These are phyloP conservation scores for Geotrichum bryndzae DNA, from an alignment of 1,139 yeast genomes.

Conservation along the genomic window DNA sequence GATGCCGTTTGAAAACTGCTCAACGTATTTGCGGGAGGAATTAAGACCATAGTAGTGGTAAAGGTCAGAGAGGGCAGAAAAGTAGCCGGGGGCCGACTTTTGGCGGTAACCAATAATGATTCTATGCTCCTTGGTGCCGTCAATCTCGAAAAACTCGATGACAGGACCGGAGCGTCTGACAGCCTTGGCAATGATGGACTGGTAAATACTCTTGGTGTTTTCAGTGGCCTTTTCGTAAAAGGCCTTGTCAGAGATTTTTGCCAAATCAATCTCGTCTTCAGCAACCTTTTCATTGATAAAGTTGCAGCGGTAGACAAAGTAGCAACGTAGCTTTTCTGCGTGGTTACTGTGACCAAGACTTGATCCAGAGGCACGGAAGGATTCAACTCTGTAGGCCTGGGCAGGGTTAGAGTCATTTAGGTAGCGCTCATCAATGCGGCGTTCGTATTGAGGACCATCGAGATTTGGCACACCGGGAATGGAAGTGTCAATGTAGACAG, in stretches of 20 bases:
- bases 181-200: constrained; percentile 66
- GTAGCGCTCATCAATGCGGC: constrained; percentile 73
- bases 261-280: constrained; percentile 46
- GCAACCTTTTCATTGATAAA: constrained; percentile 42
- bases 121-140: constrained; percentile 72
- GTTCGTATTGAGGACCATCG: constrained; percentile 39
- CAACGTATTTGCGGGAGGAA: constrained; percentile 86
- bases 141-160: constrained; percentile 77
- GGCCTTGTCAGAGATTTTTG: constrained; percentile 69
- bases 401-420: constrained; percentile 53
- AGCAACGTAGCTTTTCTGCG: constrained; percentile 60
- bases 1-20: constrained; percentile 85
- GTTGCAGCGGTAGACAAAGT: constrained; percentile 77
- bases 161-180: constrained; percentile 83
- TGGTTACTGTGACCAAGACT: constrained; percentile 6
- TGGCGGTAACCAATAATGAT: constrained; percentile 85
- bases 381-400: constrained; percentile 67
- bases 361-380: constrained; percentile 61
- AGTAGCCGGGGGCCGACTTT: constrained; percentile 78
- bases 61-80: constrained; percentile 79
- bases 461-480: constrained; percentile 38
- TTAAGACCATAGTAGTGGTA: constrained; percentile 85
- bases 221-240: constrained; percentile 74
- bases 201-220: constrained; percentile 73
- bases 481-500: constrained; percentile 81